These are phyloP conservation scores for Gymnopus androsaceus DNA, from an alignment of 1,284 basidiomycete genomes.

Conservation along the genomic window DNA sequence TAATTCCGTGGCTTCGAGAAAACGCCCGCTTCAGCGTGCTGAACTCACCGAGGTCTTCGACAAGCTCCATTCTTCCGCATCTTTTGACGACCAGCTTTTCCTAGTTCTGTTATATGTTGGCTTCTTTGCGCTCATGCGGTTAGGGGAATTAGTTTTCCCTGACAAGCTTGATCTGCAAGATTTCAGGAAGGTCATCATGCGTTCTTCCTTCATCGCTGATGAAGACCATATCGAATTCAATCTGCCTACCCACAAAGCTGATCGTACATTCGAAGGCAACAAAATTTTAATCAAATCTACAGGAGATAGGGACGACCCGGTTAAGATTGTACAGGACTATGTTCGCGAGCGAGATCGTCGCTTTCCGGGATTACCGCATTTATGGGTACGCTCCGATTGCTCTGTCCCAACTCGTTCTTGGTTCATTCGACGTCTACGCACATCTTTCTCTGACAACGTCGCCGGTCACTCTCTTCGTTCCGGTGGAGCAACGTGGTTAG, in stretches of 20 bases:
- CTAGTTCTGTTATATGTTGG: constrained; percentile 25
- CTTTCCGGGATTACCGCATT: background rate
- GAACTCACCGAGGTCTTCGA: background rate
- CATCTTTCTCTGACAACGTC: background rate
- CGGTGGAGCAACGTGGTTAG: constrained; percentile 25
- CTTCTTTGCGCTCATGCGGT: constrained; percentile 31
- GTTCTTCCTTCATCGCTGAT: constrained; percentile 16
- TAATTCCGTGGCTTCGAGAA: background rate
- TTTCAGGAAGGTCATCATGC: constrained; percentile 24
- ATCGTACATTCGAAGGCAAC: background rate
- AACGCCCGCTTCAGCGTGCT: background rate
- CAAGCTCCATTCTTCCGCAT: background rate
- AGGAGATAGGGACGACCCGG: constrained; percentile 22
- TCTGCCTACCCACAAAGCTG: background rate
- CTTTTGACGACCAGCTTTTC: constrained; percentile 35
- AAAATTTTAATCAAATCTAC: background rate
- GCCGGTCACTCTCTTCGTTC: constrained; percentile 27
- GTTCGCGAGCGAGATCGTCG: background rate
- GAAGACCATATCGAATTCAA: background rate
- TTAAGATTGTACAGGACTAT: constrained; percentile 9
- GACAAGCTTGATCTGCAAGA: constrained; percentile 21
- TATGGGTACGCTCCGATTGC: background rate
- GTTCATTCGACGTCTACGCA: constrained; percentile 9
- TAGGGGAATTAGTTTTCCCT: constrained; percentile 32
- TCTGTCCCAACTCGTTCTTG: constrained; percentile 8